Conservation (phyloP, 1,284 basidiomycete genomes). For the Apiotrichum domesticum region DNA sequence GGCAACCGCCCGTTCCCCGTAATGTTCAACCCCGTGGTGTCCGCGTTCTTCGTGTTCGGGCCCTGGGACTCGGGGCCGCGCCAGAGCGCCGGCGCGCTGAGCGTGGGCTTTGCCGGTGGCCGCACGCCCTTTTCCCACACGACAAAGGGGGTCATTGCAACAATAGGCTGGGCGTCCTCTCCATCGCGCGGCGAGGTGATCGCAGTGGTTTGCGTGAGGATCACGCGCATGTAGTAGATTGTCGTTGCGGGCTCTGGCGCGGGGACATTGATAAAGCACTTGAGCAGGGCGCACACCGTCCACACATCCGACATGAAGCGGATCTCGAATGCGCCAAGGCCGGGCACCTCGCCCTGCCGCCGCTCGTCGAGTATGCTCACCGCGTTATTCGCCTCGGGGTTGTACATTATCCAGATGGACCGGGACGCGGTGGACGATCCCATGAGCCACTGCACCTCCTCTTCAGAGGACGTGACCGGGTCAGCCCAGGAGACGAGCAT, state of each 20-base stretch:
- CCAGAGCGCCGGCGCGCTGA: slow-evolving; percentile 23
- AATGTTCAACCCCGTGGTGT: slow-evolving; percentile 12
- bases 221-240: slow-evolving; percentile 31
- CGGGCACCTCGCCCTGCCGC: slow-evolving; percentile 17
- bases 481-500: slow-evolving; percentile 8
- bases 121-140: slow-evolving; percentile 11
- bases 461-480: background rate
- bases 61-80: slow-evolving; percentile 17
- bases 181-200: slow-evolving; percentile 30
- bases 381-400: slow-evolving; percentile 21
- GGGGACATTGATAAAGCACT: slow-evolving; percentile 16
- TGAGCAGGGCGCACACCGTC: slow-evolving; percentile 31
- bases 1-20: slow-evolving; percentile 28
- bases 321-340: slow-evolving; percentile 27
- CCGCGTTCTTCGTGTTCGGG: slow-evolving; percentile 11
- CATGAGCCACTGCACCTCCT: slow-evolving; percentile 21
- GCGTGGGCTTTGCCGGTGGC: slow-evolving; percentile 18
- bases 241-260: slow-evolving; percentile 23
- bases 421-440: slow-evolving; percentile 17
- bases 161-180: slow-evolving; percentile 9
- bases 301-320: slow-evolving; percentile 30
- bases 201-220: slow-evolving; percentile 27
- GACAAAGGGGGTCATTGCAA: slow-evolving; percentile 13
- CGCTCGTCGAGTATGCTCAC: slow-evolving; percentile 21
- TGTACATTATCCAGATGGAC: slow-evolving; percentile 25